Conservation (phyloP, 805 yeast species). For the Peterozyma xylosa region DNA sequence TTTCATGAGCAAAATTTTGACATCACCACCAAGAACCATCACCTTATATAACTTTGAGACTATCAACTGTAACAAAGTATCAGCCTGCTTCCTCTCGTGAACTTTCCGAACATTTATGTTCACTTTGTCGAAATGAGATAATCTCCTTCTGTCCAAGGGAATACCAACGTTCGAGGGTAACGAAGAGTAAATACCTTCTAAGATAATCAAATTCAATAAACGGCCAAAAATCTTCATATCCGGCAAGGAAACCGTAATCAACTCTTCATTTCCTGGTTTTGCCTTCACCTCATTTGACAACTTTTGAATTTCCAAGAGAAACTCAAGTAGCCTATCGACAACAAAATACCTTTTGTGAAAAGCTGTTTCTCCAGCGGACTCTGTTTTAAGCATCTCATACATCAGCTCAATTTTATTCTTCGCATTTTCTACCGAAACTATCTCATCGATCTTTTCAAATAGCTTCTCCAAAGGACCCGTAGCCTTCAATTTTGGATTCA, state of each 20-base stretch:
- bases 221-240: conserved; percentile 73
- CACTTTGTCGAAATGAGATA: conserved; percentile 37
- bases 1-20: conserved; percentile 43
- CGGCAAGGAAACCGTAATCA: conserved; percentile 68
- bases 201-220: conserved; percentile 54
- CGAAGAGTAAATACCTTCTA: conserved; percentile 66
- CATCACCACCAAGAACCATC: conserved; percentile 36
- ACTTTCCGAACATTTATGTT: conserved; percentile 16
- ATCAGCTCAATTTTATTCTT: conserved; percentile 2
- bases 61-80: conserved; percentile 14
- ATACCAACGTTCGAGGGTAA: conserved; percentile 52
- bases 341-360: conserved; percentile 17
- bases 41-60: conserved; percentile 24
- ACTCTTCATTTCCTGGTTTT: conserved; percentile 17
- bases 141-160: conserved; percentile 51
- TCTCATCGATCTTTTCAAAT: conserved; percentile 18
- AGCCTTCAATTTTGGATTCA: conserved; percentile 17
- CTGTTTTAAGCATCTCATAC: conserved; percentile 7
- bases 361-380: neutral
- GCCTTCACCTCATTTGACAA: conserved; percentile 22
- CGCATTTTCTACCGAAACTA: neutral
- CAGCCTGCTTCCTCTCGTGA: conserved; percentile 11
- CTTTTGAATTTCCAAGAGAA: conserved; percentile 30
- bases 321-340: conserved; percentile 26
- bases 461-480: conserved; percentile 23